Conservation (phyloP, 257 asterid species). For the Ophiorrhiza pumila region DNA sequence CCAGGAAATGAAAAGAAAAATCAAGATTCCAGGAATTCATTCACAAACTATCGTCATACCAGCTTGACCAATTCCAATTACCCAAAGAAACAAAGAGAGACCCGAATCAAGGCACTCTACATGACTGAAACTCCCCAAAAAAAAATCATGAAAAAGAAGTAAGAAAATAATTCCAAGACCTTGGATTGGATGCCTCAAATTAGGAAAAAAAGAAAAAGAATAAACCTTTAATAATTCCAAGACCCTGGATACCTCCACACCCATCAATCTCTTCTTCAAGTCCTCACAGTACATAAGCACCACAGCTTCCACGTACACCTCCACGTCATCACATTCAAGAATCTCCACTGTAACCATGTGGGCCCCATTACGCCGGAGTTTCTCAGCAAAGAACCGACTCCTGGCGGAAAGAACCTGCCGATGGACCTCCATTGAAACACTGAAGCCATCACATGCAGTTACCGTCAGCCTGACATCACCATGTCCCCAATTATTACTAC, state of each 20-base stretch:
- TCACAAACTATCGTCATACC: not conserved
- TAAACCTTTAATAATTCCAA: slow-evolving; percentile 74
- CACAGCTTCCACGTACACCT: slow-evolving; percentile 70
- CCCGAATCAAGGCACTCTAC: not conserved
- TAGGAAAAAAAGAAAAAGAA: not conserved
- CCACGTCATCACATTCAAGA: slow-evolving; percentile 87
- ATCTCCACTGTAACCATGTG: slow-evolving; percentile 67
- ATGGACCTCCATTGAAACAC: slow-evolving; percentile 74
- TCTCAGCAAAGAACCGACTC: slow-evolving; percentile 81
- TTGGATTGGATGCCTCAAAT: no score
- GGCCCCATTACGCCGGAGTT: slow-evolving; percentile 58
- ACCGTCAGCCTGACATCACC: slow-evolving; percentile 85
- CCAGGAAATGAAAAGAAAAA: not conserved
- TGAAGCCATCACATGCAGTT: slow-evolving; percentile 39
- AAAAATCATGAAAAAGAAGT: not conserved
- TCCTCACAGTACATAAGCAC: slow-evolving; percentile 78
- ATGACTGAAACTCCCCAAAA: not conserved
- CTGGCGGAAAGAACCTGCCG: slow-evolving; percentile 52
- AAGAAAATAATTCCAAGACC: not conserved
- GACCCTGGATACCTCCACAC: slow-evolving; percentile 60
- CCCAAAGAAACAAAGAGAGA: not conserved
- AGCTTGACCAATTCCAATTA: not conserved
- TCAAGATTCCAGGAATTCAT: not conserved
- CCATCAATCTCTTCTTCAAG: slow-evolving; percentile 55
- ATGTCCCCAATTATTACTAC: slow-evolving; percentile 1